Base-by-base conservation (phyloP, 352 stramenopile species). In the Hyaloperonospora arabidopsidis region DNA sequence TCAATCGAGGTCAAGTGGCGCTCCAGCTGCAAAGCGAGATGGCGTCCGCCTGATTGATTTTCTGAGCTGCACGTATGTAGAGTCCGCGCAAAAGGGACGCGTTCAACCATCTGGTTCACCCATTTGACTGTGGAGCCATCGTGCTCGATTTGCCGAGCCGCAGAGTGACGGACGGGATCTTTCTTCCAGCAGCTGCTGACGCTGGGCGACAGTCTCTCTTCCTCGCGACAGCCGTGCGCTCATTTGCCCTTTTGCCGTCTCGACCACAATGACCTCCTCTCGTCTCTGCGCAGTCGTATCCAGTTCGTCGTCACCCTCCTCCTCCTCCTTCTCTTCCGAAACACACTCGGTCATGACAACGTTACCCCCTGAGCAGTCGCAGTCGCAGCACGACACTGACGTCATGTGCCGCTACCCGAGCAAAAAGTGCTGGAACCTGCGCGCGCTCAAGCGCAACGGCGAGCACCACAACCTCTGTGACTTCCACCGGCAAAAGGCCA, bases 381-480 rank as follows among this genome's bases (percentile, higher is more conserved):
- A 47, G n/a, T 32, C 35, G 18, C 46, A 61, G n/a, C 50, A 60
- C 43, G 51, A 72, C 23, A 12, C 45, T 8, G 40, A 60, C n/a
- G 35, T 22, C 38, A 68, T 76, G 60, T 76, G 67, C 49, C 65
- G 67, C 50, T 84, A 84, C 46, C 68, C 61, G 29, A 80, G 66
- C 66, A 84, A 84, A 44, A 67, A 68, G n/a, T 84, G 73, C 48
- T 65, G 29, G 41, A 68, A 67, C 38, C 40, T 19, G 25, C 73
- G 73, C 49, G 68, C 68, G 15, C 45, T 76, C 28, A 83, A 83
- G 35, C 65, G 61, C 51, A 76, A 72, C 44, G 67, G 60, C 15
- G 57, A 80, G 21, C 66, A 65, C 32, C 77, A 87, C 51, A 76
- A 77, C 18, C 59, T 84, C 17, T 87, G 77, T 51, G 64, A 84